phyloP scores from a whole-genome alignment of 2,329 filamentous ascomycete species.

The Diaporthe sp. region DNA sequence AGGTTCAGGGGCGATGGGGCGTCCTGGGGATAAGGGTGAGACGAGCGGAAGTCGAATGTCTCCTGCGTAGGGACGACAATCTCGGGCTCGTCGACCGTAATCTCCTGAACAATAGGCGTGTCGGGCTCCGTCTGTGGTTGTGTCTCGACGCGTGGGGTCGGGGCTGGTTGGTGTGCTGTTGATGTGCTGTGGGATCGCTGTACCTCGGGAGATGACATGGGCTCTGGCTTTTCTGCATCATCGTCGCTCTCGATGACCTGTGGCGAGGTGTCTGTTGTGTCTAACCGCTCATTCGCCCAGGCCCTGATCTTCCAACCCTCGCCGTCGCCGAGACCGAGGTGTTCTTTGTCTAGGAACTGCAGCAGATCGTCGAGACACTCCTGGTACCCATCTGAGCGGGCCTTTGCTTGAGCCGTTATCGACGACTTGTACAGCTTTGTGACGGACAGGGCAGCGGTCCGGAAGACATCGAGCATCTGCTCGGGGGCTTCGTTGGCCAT shows the following conservation, averaged over 20 bases:
- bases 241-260: conserved; percentile 66
- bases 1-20: conserved; percentile 67
- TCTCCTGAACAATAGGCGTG: conserved; percentile 42
- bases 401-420: conserved; percentile 80
- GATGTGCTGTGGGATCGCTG: conserved; percentile 62
- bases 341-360: conserved; percentile 85
- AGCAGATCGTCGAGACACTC: conserved; percentile 93
- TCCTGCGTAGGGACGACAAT: conserved; percentile 69
- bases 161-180: conserved; percentile 43
- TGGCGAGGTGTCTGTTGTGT: conserved; percentile 69
- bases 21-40: conserved; percentile 70
- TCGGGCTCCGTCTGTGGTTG: conserved; percentile 55
- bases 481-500: conserved; percentile 62
- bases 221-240: conserved; percentile 74
- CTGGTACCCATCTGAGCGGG: conserved; percentile 88
- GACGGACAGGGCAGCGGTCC: conserved; percentile 90
- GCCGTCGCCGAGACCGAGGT: conserved; percentile 82
- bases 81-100: conserved; percentile 48
- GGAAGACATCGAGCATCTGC: conserved; percentile 88
- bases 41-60: conserved; percentile 78
- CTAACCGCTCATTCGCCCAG: conserved; percentile 78
- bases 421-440: conserved; percentile 97
- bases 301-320: conserved; percentile 76
- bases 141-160: conserved; percentile 49
- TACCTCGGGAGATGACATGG: conserved; percentile 70